Evolutionary conservation across 148 eudicot species (phyloP).

Genomic region (Cornus controversa): DNA sequence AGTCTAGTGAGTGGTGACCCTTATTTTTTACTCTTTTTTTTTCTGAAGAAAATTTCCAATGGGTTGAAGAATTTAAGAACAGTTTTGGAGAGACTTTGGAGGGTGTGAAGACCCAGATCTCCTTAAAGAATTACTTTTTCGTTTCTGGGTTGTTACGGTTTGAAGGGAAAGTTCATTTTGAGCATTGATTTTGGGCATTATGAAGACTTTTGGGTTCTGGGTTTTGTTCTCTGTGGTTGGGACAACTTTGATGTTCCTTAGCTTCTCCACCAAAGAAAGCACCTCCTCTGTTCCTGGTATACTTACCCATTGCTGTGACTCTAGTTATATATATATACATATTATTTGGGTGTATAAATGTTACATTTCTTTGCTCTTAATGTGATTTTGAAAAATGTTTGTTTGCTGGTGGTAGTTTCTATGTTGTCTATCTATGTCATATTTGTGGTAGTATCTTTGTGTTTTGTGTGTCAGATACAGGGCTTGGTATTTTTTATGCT

Average conservation of each 20-base stretch:
- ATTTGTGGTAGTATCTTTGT: neutral
- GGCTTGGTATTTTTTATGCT: neutral
- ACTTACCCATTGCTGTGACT: neutral
- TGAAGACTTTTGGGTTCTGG: slow-evolving; percentile 34
- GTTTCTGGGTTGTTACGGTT: neutral
- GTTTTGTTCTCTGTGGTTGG: slow-evolving; percentile 26
- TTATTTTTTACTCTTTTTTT: neutral
- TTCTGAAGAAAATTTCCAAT: slow-evolving; percentile 4
- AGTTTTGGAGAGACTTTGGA: neutral
- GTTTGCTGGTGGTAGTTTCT: neutral
- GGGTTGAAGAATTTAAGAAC: slow-evolving; percentile 18
- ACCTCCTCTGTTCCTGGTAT: slow-evolving; percentile 25
- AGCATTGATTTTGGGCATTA: slow-evolving; percentile 15
- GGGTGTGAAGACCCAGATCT: neutral
- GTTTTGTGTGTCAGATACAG: neutral
- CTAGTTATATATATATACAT: too few relatives aligned
- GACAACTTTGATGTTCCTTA: slow-evolving; percentile 24
- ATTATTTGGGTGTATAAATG: neutral
- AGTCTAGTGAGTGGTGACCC: neutral
- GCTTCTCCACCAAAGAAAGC: slow-evolving; percentile 12
- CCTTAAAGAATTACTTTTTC: neutral
- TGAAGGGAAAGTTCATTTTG: neutral
- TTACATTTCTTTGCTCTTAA: neutral
- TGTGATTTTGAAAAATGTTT: neutral
- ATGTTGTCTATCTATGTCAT: neutral